Evolutionary conservation across 2,329 filamentous ascomycete genomes (phyloP).

Genomic region (Aspergillus sojae): DNA sequence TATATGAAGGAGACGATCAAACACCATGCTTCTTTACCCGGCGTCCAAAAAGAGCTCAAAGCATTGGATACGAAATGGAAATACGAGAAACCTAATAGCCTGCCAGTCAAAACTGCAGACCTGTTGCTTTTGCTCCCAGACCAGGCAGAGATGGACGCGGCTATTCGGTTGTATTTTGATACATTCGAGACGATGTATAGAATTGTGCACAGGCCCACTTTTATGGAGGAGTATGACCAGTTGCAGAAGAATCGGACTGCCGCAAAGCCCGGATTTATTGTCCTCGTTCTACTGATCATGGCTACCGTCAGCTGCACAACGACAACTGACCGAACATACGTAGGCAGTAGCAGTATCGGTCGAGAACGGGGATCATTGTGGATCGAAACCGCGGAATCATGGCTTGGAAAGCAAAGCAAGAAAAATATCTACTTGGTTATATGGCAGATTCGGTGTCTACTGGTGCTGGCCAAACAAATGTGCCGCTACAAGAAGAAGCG

Average conservation of each 20-base stretch:
- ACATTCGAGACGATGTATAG: neutral
- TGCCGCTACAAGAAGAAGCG: slow-evolving; percentile 55
- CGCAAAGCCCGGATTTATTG: neutral
- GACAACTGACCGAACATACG: neutral
- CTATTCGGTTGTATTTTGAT: neutral
- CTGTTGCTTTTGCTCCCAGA: neutral
- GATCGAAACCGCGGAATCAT: neutral
- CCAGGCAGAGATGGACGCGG: neutral
- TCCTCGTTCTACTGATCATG: neutral
- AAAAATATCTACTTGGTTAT: slow-evolving; percentile 53
- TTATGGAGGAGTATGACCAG: neutral
- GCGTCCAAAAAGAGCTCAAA: neutral
- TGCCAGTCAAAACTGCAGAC: neutral
- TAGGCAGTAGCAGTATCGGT: neutral
- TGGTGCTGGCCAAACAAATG: slow-evolving; percentile 50
- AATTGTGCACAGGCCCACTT: neutral
- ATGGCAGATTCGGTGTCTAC: slow-evolving; percentile 54
- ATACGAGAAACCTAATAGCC: neutral
- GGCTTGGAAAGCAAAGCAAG: slow-evolving; percentile 42
- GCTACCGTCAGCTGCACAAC: neutral
- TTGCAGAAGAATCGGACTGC: neutral
- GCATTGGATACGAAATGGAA: neutral
- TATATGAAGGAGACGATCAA: neutral
- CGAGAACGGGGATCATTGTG: neutral
- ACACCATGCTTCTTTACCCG: neutral